A percentile compares a stretch with the other conserved stretches of the same genome.
Evolutionary conservation across 805 yeast species (phyloP).

Genomic region (Starmerella geochares): DNA sequence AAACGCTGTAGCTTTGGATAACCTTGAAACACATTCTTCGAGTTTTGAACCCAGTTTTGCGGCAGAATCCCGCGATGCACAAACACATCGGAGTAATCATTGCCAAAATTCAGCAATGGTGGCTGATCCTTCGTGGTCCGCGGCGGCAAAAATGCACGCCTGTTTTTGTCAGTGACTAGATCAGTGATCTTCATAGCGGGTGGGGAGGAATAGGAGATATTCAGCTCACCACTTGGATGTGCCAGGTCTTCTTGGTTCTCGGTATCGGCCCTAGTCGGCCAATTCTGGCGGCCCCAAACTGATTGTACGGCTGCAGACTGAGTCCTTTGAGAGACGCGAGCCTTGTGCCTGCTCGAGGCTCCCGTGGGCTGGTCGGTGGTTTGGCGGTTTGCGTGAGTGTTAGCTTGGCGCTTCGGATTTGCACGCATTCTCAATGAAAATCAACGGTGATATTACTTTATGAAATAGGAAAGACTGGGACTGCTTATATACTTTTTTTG

Average conservation of each 20-base stretch:
- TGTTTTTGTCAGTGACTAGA: not conserved
- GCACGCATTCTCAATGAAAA: not conserved
- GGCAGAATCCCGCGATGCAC: constrained; percentile 57
- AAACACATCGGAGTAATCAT: constrained; percentile 64
- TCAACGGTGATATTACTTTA: too few relatives aligned
- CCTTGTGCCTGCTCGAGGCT: not conserved
- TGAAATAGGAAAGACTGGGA: too few relatives aligned
- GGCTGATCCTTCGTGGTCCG: not conserved
- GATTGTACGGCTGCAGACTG: not conserved
- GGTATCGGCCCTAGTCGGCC: not conserved
- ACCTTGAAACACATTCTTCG: constrained; percentile 60
- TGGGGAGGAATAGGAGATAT: not conserved
- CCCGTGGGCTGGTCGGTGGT: not conserved
- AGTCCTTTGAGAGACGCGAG: not conserved
- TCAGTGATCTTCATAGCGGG: not conserved
- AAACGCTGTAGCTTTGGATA: constrained; percentile 72
- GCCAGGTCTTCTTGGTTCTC: not conserved
- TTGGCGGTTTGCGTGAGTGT: not conserved
- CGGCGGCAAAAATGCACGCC: too few relatives aligned
- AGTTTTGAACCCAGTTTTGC: constrained; percentile 53
- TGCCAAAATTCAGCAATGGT: constrained; percentile 37
- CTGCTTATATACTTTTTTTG: not conserved
- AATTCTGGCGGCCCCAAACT: not conserved
- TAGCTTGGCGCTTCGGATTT: not conserved
- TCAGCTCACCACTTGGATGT: not conserved